Conservation (phyloP, 306 rosid species). For the Ziziphus jujuba region DNA sequence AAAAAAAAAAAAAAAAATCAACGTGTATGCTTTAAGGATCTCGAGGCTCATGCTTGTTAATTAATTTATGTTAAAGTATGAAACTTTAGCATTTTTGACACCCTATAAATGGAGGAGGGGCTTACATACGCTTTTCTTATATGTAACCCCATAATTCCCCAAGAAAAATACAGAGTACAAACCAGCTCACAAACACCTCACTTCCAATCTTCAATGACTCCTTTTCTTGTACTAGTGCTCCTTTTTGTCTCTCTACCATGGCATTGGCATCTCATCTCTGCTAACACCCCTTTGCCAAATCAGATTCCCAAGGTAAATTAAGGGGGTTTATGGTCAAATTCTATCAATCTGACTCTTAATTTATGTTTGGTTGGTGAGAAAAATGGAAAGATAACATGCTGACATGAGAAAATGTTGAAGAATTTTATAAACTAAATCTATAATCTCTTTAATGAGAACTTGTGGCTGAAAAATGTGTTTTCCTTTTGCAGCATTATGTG, state of each 20-base stretch:
- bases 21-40: not conserved
- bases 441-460: not conserved
- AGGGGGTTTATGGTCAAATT: constrained; percentile 1
- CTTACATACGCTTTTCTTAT: too few species aligned
- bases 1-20: too few species aligned
- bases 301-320: constrained; percentile 66
- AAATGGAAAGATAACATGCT: not conserved
- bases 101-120: too few species aligned
- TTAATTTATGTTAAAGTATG: not conserved
- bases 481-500: constrained; percentile 64
- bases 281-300: constrained; percentile 38
- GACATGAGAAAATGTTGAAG: too few species aligned
- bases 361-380: constrained; percentile 7
- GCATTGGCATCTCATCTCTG: constrained; percentile 34
- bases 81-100: too few species aligned
- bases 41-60: constrained; percentile 30
- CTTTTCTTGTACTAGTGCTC: constrained; percentile 37
- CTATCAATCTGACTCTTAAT: not conserved
- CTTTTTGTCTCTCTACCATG: constrained; percentile 33
- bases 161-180: too few species aligned
- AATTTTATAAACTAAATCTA: too few species aligned
- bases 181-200: too few species aligned
- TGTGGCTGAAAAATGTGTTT: not conserved
- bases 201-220: constrained; percentile 41
- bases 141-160: too few species aligned